These are phyloP conservation scores for Plantago major DNA, from an alignment of 257 asterid genomes.

Conservation along the genomic window DNA sequence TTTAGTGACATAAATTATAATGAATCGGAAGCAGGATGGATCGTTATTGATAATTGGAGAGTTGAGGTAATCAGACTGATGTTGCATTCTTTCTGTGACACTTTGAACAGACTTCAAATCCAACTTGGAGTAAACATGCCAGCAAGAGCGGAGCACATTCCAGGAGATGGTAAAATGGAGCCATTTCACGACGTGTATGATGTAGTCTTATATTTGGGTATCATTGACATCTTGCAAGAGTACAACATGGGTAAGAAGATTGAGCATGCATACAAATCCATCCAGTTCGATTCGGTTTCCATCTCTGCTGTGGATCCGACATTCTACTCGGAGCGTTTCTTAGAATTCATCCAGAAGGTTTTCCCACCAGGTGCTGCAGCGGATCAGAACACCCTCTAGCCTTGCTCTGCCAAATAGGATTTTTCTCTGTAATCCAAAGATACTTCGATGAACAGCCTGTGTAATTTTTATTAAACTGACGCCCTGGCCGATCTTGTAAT, in stretches of 20 bases:
- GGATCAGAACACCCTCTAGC: conserved; percentile 17
- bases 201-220: conserved; percentile 82
- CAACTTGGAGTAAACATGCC: conserved; percentile 99
- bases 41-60: too few relatives aligned
- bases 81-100: background rate
- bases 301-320: conserved; percentile 90
- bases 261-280: conserved; percentile 77
- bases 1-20: too few relatives aligned
- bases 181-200: conserved; percentile 86
- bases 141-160: conserved; percentile 82
- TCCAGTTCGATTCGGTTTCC: conserved; percentile 75
- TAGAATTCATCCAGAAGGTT: conserved; percentile 78
- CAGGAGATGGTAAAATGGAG: conserved; percentile 31
- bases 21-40: too few relatives aligned
- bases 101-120: conserved; percentile 72
- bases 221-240: conserved; percentile 93
- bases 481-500: too few relatives aligned
- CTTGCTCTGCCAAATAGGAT: background rate
- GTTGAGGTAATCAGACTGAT: background rate
- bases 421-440: background rate
- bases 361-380: conserved; percentile 51
- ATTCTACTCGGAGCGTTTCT: conserved; percentile 78
- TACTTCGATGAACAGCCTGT: too few relatives aligned
- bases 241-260: conserved; percentile 83
- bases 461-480: too few relatives aligned